Percentiles rank a stretch among this genome's conserved stretches.
Conservation (phyloP, 2,329 filamentous ascomycete genomes). For the Stagonosporopsis chrysanthemi region DNA sequence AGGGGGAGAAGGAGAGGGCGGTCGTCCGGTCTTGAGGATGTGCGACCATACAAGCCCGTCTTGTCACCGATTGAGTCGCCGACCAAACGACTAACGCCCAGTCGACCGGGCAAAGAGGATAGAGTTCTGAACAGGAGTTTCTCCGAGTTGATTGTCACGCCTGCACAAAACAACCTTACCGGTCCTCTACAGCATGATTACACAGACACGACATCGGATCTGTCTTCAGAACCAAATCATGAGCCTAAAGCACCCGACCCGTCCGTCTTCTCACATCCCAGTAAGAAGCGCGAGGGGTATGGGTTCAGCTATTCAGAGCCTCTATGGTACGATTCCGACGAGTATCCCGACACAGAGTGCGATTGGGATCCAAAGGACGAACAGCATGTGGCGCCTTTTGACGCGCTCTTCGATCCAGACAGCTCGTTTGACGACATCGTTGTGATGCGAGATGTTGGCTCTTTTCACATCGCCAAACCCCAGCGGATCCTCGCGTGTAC, state of each 20-base stretch:
- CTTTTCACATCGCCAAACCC: slow-evolving; percentile 28
- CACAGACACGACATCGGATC: slow-evolving; percentile 10
- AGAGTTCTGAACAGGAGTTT: slow-evolving; percentile 17
- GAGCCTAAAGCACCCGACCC: slow-evolving; percentile 13
- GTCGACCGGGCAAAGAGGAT: slow-evolving; percentile 6
- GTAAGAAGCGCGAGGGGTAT: slow-evolving; percentile 32
- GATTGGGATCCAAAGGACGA: slow-evolving; percentile 23
- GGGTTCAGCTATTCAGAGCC: slow-evolving; percentile 37
- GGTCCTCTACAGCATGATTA: slow-evolving; percentile 8
- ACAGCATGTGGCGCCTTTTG: not conserved
- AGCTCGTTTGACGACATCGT: slow-evolving; percentile 34
- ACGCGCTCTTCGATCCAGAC: slow-evolving; percentile 11
- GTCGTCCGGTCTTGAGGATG: not conserved
- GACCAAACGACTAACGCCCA: slow-evolving; percentile 4
- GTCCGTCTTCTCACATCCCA: slow-evolving; percentile 24
- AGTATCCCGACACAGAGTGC: slow-evolving; percentile 34
- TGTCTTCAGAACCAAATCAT: slow-evolving; percentile 8
- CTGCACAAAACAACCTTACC: slow-evolving; percentile 13
- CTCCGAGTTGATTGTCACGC: slow-evolving; percentile 14
- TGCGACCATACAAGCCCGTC: not conserved
- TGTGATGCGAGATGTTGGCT: slow-evolving; percentile 31
- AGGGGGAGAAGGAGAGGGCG: slow-evolving; percentile 16
- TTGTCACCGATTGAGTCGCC: slow-evolving; percentile 16
- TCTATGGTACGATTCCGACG: slow-evolving; percentile 32
- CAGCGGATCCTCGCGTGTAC: slow-evolving; percentile 33